These are phyloP conservation scores for Penicillium silybi DNA, from an alignment of 495 filamentous ascomycete genomes.

Conservation along the genomic window DNA sequence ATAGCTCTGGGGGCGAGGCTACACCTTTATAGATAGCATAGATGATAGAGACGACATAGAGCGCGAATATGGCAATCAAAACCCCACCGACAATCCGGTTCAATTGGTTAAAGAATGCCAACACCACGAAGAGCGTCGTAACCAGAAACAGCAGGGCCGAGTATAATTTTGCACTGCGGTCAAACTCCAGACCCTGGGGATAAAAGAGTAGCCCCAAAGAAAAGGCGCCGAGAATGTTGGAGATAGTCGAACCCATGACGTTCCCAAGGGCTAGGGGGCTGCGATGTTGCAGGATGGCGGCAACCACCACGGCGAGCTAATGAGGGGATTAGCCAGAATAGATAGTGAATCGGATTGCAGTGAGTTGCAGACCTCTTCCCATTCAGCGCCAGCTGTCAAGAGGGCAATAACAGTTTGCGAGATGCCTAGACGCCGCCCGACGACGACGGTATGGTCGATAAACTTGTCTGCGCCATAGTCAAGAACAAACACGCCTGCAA, in stretches of 20 bases:
- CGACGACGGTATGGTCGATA: slow-evolving; percentile 49
- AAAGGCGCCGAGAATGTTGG: slow-evolving; percentile 56
- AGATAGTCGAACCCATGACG: slow-evolving; percentile 51
- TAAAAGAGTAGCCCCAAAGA: slow-evolving; percentile 15
- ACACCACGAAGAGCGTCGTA: slow-evolving; percentile 15
- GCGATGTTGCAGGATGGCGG: slow-evolving; percentile 40
- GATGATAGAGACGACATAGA: too few relatives aligned
- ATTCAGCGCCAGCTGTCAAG: slow-evolving; percentile 54
- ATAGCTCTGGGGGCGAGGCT: slow-evolving; percentile 7
- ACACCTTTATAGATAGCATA: too few relatives aligned
- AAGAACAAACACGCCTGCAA: slow-evolving; percentile 25
- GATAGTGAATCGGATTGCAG: too few relatives aligned
- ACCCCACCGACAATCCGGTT: too few relatives aligned
- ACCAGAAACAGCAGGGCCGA: slow-evolving; percentile 43
- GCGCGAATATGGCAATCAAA: too few relatives aligned
- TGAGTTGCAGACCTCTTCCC: slow-evolving; percentile 53
- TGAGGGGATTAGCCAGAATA: too few relatives aligned
- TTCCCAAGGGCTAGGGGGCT: slow-evolving; percentile 53
- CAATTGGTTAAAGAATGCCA: too few relatives aligned
- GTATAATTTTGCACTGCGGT: slow-evolving; percentile 41
- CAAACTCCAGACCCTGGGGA: neutral
- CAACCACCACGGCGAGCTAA: slow-evolving; percentile 52
- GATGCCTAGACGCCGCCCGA: slow-evolving; percentile 43
- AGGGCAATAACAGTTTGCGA: slow-evolving; percentile 49
- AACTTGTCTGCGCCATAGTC: slow-evolving; percentile 39